phyloP scores from a whole-genome alignment of 2,329 filamentous ascomycete genomes.

The Annulohypoxylon truncatum region DNA sequence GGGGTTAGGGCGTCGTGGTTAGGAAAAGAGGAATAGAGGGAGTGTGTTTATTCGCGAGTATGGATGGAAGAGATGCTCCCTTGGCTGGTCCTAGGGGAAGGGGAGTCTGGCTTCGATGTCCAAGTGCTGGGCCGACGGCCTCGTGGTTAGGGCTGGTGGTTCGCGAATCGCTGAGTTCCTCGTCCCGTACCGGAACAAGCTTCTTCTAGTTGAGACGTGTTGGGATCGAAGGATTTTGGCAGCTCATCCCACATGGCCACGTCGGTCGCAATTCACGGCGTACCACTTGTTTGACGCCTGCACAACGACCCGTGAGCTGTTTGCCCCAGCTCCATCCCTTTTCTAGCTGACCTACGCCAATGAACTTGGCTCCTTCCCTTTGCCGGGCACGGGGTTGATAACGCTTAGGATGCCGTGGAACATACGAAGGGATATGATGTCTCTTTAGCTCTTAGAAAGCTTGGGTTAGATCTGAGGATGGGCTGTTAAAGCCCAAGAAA shows the following conservation, averaged over 20 bases:
- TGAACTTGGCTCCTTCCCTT: background rate
- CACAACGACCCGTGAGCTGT: background rate
- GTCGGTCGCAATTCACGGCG: background rate
- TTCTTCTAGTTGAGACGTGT: background rate
- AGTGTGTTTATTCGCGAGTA: background rate
- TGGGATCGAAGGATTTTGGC: background rate
- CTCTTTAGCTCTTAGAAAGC: background rate
- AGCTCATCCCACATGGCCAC: background rate
- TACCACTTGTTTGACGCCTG: background rate
- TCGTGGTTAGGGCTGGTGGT: background rate
- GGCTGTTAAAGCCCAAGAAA: conserved; percentile 2
- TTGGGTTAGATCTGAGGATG: background rate
- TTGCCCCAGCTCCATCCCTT: background rate
- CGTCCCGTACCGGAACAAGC: background rate
- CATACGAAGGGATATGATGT: conserved; percentile 6
- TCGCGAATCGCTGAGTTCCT: background rate
- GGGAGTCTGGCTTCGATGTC: background rate
- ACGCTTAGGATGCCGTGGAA: conserved; percentile 9
- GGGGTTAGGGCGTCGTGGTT: background rate
- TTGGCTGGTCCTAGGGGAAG: background rate
- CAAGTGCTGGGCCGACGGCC: background rate
- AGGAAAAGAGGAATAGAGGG: background rate
- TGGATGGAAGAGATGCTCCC: background rate
- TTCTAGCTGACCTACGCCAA: background rate
- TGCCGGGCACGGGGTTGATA: background rate